phyloP scores from a whole-genome alignment of 371 early-diverging fungal genomes.

The Mucor piriformis region DNA sequence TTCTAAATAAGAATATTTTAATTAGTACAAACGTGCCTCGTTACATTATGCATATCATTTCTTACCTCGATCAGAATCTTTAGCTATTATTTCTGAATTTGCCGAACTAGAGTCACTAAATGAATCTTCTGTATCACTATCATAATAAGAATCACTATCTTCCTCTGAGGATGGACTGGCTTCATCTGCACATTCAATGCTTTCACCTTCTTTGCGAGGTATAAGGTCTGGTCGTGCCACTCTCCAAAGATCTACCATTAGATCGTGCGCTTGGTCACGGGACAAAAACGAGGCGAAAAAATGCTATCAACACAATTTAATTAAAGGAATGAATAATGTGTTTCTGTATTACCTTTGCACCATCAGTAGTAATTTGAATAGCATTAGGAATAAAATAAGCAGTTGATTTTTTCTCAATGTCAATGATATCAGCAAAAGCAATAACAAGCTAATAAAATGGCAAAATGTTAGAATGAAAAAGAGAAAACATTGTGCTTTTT shows the following conservation, averaged over 20 bases:
- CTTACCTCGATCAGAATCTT: neutral
- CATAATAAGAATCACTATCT: conserved; percentile 6
- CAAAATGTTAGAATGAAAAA: neutral
- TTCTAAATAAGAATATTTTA: neutral
- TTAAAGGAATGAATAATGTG: neutral
- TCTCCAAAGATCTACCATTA: conserved; percentile 69
- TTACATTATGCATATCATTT: neutral
- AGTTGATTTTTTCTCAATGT: conserved; percentile 79
- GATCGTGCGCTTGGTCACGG: conserved; percentile 77
- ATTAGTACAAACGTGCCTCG: neutral
- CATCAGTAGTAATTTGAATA: conserved; percentile 74
- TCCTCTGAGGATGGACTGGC: conserved; percentile 4
- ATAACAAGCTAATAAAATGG: conserved; percentile 71
- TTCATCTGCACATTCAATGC: conserved; percentile 9
- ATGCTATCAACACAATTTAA: conserved; percentile 38
- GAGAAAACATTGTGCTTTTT: too few relatives aligned
- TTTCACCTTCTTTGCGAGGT: neutral
- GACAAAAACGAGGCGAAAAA: conserved; percentile 85
- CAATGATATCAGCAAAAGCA: conserved; percentile 79
- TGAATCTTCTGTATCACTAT: conserved; percentile 13
- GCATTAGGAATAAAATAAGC: conserved; percentile 89
- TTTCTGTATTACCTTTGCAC: conserved; percentile 50
- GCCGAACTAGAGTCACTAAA: conserved; percentile 1
- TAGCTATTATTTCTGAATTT: neutral
- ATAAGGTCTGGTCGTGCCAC: neutral